phyloP scores from a whole-genome alignment of 1,139 yeast species.

The Magnusiomyces sp. region DNA sequence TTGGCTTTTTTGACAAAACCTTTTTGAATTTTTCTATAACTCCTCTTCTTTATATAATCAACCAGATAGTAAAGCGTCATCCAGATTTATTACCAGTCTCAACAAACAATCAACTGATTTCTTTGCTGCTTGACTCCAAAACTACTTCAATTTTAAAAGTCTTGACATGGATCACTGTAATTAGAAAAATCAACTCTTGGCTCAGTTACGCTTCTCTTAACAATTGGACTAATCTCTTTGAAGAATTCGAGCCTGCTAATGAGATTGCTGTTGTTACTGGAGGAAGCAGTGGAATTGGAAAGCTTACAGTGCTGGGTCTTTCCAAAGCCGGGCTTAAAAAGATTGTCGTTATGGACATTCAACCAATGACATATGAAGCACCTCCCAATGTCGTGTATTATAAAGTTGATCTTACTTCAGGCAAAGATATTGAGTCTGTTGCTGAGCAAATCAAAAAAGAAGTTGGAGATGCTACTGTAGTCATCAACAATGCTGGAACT shows the following conservation, averaged over 20 bases:
- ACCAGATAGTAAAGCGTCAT: too few relatives aligned
- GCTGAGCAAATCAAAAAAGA: slow-evolving; percentile 31
- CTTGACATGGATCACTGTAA: slow-evolving; percentile 2
- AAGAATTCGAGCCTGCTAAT: slow-evolving; percentile 3
- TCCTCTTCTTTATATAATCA: too few relatives aligned
- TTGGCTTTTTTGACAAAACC: slow-evolving; percentile 3
- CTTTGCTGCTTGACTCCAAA: neutral
- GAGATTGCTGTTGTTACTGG: slow-evolving; percentile 15
- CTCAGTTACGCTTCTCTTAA: slow-evolving; percentile 9
- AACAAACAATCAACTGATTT: slow-evolving; percentile 4
- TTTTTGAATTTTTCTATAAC: slow-evolving; percentile 10
- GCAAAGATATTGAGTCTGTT: slow-evolving; percentile 32
- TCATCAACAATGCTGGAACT: slow-evolving; percentile 68
- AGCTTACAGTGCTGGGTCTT: slow-evolving; percentile 9
- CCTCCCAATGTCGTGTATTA: slow-evolving; percentile 8
- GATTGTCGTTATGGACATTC: slow-evolving; percentile 12
- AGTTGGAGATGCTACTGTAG: slow-evolving; percentile 48
- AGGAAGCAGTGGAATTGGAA: slow-evolving; percentile 15
- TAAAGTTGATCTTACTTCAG: slow-evolving; percentile 35
- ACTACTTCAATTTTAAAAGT: neutral
- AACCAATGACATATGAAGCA: slow-evolving; percentile 2
- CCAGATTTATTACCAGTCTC: neutral
- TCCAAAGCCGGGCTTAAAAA: slow-evolving; percentile 6
- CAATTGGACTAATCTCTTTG: slow-evolving; percentile 4
- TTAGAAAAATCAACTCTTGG: slow-evolving; percentile 7